Conservation (phyloP, 2,329 filamentous ascomycete species). For the Trichoderma koningiopsis region DNA sequence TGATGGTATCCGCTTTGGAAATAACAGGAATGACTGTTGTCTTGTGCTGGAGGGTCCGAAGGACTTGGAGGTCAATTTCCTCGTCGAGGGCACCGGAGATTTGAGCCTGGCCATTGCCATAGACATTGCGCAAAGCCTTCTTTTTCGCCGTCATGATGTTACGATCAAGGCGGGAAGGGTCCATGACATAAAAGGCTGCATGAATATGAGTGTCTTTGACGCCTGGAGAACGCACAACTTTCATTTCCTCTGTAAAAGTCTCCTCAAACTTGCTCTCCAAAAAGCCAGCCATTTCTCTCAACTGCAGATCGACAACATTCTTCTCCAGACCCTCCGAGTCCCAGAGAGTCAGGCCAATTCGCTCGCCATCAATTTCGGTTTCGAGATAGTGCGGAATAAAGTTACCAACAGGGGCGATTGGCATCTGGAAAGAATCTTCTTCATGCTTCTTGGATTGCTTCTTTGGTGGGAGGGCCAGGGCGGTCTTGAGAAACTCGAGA, state of each 20-base stretch:
- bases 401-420: conserved; percentile 60
- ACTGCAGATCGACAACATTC: conserved; percentile 90
- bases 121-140: conserved; percentile 48
- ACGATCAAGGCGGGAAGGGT: conserved; percentile 80
- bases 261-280: conserved; percentile 98
- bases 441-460: conserved; percentile 65
- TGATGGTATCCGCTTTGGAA: conserved; percentile 95
- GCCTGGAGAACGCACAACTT: conserved; percentile 89
- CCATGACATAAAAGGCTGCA: conserved; percentile 88
- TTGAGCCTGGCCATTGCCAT: conserved; percentile 47
- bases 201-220: conserved; percentile 97
- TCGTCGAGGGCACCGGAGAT: conserved; percentile 75
- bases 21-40: conserved; percentile 95
- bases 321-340: conserved; percentile 95
- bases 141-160: conserved; percentile 69
- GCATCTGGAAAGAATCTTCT: conserved; percentile 60
- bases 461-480: conserved; percentile 78
- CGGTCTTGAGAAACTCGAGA: conserved; percentile 89
- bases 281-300: conserved; percentile 88
- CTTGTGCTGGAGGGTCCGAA: conserved; percentile 86
- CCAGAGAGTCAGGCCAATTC: conserved; percentile 92
- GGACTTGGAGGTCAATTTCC: conserved; percentile 84
- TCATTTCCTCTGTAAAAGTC: conserved; percentile 96
- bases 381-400: conserved; percentile 91
- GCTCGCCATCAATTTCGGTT: conserved; percentile 89